phyloP scores from a whole-genome alignment of 495 filamentous ascomycete genomes.

The Sporormia fimetaria region DNA sequence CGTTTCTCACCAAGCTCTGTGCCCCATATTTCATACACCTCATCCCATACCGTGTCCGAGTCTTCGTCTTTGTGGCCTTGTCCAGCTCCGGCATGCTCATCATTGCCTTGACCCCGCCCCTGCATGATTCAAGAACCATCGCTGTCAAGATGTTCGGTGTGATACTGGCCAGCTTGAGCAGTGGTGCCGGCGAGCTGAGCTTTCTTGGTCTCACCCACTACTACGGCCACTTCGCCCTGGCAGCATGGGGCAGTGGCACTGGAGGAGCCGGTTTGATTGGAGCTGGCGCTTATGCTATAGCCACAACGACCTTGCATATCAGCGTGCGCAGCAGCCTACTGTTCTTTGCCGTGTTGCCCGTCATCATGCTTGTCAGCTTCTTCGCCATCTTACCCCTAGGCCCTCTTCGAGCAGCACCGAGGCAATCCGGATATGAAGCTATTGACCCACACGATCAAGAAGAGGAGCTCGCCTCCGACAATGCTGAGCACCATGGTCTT shows the following conservation, averaged over 20 bases:
- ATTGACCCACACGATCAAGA: constrained; percentile 35
- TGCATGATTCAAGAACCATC: constrained; percentile 49
- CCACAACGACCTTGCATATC: constrained; percentile 67
- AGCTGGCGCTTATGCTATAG: constrained; percentile 72
- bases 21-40: constrained; percentile 88
- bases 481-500: constrained; percentile 33
- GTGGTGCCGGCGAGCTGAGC: constrained; percentile 75
- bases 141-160: constrained; percentile 69
- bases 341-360: constrained; percentile 63
- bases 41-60: constrained; percentile 65
- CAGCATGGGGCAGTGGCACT: constrained; percentile 87
- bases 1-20: constrained; percentile 74
- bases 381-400: constrained; percentile 63
- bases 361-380: constrained; percentile 75
- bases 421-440: constrained; percentile 36
- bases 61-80: constrained; percentile 57
- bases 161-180: constrained; percentile 70
- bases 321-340: constrained; percentile 60
- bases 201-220: constrained; percentile 88
- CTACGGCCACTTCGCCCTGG: constrained; percentile 82
- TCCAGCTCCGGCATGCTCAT: constrained; percentile 79
- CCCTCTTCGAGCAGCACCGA: constrained; percentile 43
- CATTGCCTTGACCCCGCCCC: constrained; percentile 63
- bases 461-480: constrained; percentile 13
- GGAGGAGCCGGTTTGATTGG: constrained; percentile 82